A percentile compares a stretch with the other conserved stretches of the same genome.
phyloP scores from a whole-genome alignment of 2,329 filamentous ascomycete genomes.

The Sordariomycetes sp. region DNA sequence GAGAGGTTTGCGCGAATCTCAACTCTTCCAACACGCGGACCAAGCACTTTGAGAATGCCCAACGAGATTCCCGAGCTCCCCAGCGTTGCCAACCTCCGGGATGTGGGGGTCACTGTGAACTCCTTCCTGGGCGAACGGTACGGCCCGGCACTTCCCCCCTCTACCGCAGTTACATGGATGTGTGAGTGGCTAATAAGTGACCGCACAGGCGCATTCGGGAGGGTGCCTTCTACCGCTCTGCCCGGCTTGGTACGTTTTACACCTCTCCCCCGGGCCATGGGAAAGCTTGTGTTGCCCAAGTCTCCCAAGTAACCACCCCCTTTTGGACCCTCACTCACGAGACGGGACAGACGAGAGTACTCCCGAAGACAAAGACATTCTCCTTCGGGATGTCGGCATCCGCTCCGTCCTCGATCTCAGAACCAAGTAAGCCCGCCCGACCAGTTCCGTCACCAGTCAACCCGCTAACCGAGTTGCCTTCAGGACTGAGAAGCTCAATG shows the following conservation, averaged over 20 bases:
- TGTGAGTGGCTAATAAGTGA: not conserved
- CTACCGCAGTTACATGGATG: not conserved
- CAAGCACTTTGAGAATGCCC: not conserved
- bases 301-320: not conserved
- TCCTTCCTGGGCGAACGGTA: constrained; percentile 43
- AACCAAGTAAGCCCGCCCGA: constrained; percentile 44
- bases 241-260: constrained; percentile 40
- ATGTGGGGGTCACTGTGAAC: constrained; percentile 62
- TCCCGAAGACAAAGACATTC: constrained; percentile 44
- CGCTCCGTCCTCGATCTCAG: constrained; percentile 70
- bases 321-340: not conserved
- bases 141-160: constrained; percentile 7
- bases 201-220: constrained; percentile 38
- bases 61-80: not conserved
- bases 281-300: not conserved
- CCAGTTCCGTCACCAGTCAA: not conserved
- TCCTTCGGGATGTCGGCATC: constrained; percentile 52
- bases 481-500: constrained; percentile 64
- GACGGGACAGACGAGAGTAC: constrained; percentile 57
- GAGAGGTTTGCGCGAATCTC: not conserved
- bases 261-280: not conserved
- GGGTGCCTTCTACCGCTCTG: constrained; percentile 58
- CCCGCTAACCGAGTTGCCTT: not conserved
- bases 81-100: constrained; percentile 61
- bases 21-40: not conserved